Percentiles rank a stretch among this genome's conserved stretches.
Evolutionary conservation across 2,329 filamentous ascomycete species (phyloP).

Genomic region (Pseudogymnoascus sp.): DNA sequence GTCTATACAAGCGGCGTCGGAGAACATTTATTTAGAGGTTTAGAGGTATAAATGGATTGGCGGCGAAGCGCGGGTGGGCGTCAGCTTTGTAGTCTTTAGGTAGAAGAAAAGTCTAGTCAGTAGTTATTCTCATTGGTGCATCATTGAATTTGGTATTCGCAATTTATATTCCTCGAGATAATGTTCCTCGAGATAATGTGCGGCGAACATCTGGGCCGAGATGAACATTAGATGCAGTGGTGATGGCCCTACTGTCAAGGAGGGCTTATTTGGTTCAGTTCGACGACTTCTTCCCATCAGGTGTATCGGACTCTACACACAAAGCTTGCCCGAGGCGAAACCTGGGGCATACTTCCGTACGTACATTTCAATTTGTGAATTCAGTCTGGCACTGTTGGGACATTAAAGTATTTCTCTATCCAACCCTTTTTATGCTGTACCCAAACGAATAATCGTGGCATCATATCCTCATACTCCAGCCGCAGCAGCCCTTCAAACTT

Average conservation of each 20-base stretch:
- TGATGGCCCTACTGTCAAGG: too few species aligned
- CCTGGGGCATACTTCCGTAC: not conserved
- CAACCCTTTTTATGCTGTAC: not conserved
- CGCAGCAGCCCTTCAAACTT: not conserved
- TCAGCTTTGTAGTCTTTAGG: conserved; percentile 3
- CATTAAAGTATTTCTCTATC: conserved; percentile 9
- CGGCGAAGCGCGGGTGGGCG: not conserved
- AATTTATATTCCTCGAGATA: not conserved
- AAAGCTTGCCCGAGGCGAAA: not conserved
- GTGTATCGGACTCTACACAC: not conserved
- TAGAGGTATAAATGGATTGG: not conserved
- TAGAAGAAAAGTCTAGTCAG: not conserved
- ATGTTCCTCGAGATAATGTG: too few species aligned
- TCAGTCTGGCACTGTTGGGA: not conserved
- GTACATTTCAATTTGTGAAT: not conserved
- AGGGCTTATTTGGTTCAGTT: too few species aligned
- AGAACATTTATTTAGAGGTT: not conserved
- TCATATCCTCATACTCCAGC: conserved; percentile 7
- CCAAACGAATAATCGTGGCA: conserved; percentile 10
- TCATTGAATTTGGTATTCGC: not conserved
- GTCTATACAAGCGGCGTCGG: not conserved
- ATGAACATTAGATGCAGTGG: not conserved
- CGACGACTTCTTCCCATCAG: not conserved
- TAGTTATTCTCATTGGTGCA: not conserved
- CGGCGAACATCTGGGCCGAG: not conserved